A percentile compares a stretch with the other conserved stretches of the same genome.
Conservation (phyloP, 768 basidiomycete species). For the Mycena polygramma region DNA sequence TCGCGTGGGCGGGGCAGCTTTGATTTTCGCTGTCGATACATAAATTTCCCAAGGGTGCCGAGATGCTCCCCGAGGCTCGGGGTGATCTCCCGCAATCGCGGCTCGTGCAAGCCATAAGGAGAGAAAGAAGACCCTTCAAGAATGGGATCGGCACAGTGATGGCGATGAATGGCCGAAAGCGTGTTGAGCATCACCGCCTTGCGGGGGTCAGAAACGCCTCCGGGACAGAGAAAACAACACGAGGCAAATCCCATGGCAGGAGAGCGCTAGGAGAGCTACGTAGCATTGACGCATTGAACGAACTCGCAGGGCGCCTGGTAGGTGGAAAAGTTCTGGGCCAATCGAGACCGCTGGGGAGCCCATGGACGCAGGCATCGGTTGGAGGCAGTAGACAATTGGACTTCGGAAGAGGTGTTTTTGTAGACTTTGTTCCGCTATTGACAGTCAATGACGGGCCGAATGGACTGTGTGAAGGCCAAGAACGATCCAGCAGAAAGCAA, state of each 20-base stretch:
- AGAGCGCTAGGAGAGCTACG: not conserved
- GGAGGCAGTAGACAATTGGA: conserved; percentile 26
- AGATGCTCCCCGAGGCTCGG: too few species aligned
- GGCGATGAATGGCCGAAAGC: not conserved
- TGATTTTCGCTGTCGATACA: not conserved
- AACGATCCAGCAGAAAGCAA: too few species aligned
- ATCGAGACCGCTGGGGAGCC: too few species aligned
- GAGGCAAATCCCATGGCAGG: not conserved
- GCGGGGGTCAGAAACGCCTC: not conserved
- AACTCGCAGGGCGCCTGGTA: not conserved
- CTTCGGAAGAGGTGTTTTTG: not conserved
- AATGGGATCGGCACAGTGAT: conserved; percentile 21
- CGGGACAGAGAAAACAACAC: not conserved
- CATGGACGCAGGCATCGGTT: conserved; percentile 7
- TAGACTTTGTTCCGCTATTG: conserved; percentile 26
- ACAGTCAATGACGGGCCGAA: not conserved
- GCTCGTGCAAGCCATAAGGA: not conserved
- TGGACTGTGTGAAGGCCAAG: not conserved
- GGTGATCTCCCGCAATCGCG: not conserved
- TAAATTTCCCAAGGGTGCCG: too few species aligned
- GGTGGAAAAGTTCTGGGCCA: not conserved
- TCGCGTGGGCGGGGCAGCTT: not conserved
- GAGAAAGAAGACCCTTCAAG: not conserved
- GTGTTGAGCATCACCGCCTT: not conserved
- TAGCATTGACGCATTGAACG: not conserved